Percentiles rank a stretch among this genome's conserved stretches.
phyloP scores from a whole-genome alignment of 2,329 filamentous ascomycete genomes.

The Penicillium sp. region DNA sequence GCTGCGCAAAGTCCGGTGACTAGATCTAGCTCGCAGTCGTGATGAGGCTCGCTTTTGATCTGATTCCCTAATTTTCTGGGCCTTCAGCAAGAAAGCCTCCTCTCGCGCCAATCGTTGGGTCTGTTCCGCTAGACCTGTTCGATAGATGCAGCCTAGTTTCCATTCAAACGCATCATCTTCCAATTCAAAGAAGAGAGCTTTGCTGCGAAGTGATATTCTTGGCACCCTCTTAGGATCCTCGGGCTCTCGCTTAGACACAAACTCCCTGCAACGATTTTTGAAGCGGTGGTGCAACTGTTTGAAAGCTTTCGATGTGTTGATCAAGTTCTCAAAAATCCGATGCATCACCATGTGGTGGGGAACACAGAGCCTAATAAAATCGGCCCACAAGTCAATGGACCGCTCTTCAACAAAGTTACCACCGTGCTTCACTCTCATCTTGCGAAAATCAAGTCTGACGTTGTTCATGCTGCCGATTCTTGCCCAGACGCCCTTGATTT shows the following conservation, averaged over 20 bases:
- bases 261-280: slow-evolving; percentile 78
- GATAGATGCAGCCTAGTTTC: slow-evolving; percentile 92
- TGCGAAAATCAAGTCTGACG: slow-evolving; percentile 71
- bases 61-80: slow-evolving; percentile 74
- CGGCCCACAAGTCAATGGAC: slow-evolving; percentile 74
- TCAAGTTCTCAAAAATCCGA: slow-evolving; percentile 86
- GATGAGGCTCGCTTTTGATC: slow-evolving; percentile 48
- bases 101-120: slow-evolving; percentile 82
- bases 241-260: slow-evolving; percentile 76
- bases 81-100: slow-evolving; percentile 81
- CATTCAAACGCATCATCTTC: slow-evolving; percentile 97
- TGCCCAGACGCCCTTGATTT: slow-evolving; percentile 78
- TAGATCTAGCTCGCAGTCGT: slow-evolving; percentile 50
- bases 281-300: slow-evolving; percentile 93
- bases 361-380: slow-evolving; percentile 79
- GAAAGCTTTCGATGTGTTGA: slow-evolving; percentile 79
- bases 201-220: slow-evolving; percentile 73
- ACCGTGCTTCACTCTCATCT: slow-evolving; percentile 63
- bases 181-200: slow-evolving; percentile 80
- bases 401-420: slow-evolving; percentile 63
- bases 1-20: slow-evolving; percentile 41
- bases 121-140: slow-evolving; percentile 81
- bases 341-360: slow-evolving; percentile 88
- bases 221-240: slow-evolving; percentile 82
- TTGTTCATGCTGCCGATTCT: slow-evolving; percentile 77